phyloP scores from a whole-genome alignment of 371 early-diverging fungal species.

The Saksenaea oblongispora region DNA sequence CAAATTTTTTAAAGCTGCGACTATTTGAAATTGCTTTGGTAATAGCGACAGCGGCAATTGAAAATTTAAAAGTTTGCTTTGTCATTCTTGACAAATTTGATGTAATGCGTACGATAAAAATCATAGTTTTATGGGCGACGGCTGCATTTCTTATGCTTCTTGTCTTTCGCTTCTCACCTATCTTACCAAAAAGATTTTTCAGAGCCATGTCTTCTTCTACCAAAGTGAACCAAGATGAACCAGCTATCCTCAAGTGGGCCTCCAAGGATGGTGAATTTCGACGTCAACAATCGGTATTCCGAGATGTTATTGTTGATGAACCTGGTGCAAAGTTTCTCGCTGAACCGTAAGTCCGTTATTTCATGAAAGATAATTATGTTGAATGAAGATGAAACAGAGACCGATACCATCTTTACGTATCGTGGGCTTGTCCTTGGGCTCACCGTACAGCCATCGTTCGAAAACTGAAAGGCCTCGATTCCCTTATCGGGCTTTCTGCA shows the following conservation, averaged over 20 bases:
- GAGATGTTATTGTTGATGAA: constrained; percentile 62
- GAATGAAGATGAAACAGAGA: constrained; percentile 37
- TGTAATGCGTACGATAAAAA: background rate
- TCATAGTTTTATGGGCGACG: background rate
- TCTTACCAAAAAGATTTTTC: background rate
- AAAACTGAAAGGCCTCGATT: constrained; percentile 83
- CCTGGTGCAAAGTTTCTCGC: constrained; percentile 71
- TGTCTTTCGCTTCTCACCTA: constrained; percentile 2
- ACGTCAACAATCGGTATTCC: constrained; percentile 85
- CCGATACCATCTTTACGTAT: constrained; percentile 79
- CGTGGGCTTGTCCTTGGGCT: constrained; percentile 92
- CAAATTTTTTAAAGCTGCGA: too few species aligned
- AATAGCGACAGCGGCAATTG: background rate
- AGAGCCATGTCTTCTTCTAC: constrained; percentile 13
- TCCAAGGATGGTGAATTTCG: constrained; percentile 82
- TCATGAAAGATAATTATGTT: background rate
- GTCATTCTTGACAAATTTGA: constrained; percentile 2
- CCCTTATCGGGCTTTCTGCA: constrained; percentile 77
- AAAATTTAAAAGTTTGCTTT: background rate
- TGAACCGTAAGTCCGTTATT: constrained; percentile 57
- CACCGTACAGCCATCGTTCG: constrained; percentile 88
- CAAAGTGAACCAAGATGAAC: constrained; percentile 5
- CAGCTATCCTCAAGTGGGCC: constrained; percentile 72
- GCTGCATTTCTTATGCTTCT: background rate
- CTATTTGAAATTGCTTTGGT: too few species aligned